Evolutionary conservation across 495 filamentous ascomycete genomes (phyloP), one percentile per base, ranked within the genome.

Genomic region (Penicillium antarcticum): DNA sequence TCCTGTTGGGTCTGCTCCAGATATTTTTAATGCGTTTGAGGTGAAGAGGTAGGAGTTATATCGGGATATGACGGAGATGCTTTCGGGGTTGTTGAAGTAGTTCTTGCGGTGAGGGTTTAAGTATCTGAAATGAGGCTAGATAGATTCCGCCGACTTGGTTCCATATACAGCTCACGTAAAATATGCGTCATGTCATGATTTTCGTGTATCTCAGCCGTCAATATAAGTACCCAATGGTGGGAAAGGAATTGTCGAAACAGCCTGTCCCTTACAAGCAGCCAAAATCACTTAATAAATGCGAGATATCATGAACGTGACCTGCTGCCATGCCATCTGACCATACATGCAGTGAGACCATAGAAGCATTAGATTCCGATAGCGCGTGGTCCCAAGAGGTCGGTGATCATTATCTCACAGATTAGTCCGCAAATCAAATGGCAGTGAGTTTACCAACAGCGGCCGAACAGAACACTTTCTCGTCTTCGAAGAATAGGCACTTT

Each of bases 401-500:
- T 2, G 57, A 13, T 55, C 42, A 11, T 61, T 48, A 32, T 71
- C 71, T 72, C 73, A 74, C 13, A 78, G 43, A 9, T 60, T 46
- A 1, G 58, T 64, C 14, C 68, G 69, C 16, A 64, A 45, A 19
- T 74, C 74, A 48, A 74, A 74, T 14, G 68, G 67, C 16, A 69
- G 46, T 9, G 67, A 56, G 7, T 68, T 69, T 3, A 70, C 53
- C 33, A 67, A 70, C 19, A 62, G 67, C 3, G 69, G 71, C 4
- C 74, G 73, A 37, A 66, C 63, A 0, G 69, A 68, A 42, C 62
- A 75, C 7, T 72, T 70, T 24, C 63, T 44, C 33, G 64, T 76
- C 19, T 69, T 61, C 17, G 70, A 54, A 1, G 65, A 67, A 50
- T 74, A 77, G 5, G 68, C 63, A 32, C 67, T 71, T 18, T 54